Conservation (phyloP, 2,329 filamentous ascomycete species). For the Metarhizium rileyi region DNA sequence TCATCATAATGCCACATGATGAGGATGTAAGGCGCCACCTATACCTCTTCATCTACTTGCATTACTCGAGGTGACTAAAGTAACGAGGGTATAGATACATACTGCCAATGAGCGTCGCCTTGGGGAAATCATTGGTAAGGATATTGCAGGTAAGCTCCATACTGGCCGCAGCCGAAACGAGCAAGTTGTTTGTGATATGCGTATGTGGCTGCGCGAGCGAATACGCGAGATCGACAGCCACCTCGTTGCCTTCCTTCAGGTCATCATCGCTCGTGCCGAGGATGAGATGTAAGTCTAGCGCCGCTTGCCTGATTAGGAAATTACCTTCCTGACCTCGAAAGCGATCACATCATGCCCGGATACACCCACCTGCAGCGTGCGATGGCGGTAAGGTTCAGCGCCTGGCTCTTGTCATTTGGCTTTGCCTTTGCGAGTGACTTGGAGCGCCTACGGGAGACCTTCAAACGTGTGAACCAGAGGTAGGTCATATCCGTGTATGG, state of each 20-base stretch:
- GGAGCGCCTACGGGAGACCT: conserved; percentile 64
- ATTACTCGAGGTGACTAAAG: neutral
- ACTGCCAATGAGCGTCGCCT: conserved; percentile 63
- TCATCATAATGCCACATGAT: conserved; percentile 42
- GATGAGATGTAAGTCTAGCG: conserved; percentile 42
- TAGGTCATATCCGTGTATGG: too few species aligned
- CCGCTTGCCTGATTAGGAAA: neutral
- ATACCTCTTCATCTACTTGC: neutral
- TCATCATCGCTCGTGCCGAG: conserved; percentile 61
- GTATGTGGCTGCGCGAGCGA: conserved; percentile 74
- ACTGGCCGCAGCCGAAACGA: conserved; percentile 83
- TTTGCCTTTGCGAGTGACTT: conserved; percentile 64
- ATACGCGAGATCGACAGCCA: conserved; percentile 59
- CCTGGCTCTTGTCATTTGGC: conserved; percentile 67
- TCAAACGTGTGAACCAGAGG: conserved; percentile 64
- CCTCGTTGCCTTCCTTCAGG: conserved; percentile 59
- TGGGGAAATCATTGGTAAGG: conserved; percentile 78
- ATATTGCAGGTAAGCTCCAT: conserved; percentile 80
- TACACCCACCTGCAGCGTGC: conserved; percentile 84
- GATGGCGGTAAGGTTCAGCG: conserved; percentile 71
- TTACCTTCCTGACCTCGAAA: conserved; percentile 9
- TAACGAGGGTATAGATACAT: conserved; percentile 37
- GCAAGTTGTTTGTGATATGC: conserved; percentile 84
- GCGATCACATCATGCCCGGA: conserved; percentile 68
- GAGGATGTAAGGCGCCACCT: conserved; percentile 27